A percentile compares a stretch with the other conserved stretches of the same genome.
These are phyloP conservation scores for Elsinoe fawcettii DNA, from an alignment of 2,329 filamentous ascomycete genomes.

Conservation along the genomic window DNA sequence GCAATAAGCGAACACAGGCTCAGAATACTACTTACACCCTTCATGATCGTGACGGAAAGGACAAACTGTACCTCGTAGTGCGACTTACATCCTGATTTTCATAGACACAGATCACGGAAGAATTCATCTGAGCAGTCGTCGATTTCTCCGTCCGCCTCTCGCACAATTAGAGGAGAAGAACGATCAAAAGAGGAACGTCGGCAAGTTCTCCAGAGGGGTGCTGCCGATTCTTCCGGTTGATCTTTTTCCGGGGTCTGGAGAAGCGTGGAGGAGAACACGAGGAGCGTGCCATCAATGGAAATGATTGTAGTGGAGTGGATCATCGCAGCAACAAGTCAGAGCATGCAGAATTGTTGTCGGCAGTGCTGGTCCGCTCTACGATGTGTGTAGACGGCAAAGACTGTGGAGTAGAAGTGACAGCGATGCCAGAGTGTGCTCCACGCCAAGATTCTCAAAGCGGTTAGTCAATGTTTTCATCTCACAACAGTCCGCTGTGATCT, in stretches of 20 bases:
- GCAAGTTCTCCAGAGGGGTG: not conserved
- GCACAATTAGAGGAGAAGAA: not conserved
- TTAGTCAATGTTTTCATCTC: conserved; percentile 12
- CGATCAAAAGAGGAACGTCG: not conserved
- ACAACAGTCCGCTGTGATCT: not conserved
- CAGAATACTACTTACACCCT: not conserved
- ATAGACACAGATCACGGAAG: not conserved
- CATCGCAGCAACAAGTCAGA: too few relatives aligned
- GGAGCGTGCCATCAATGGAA: too few relatives aligned
- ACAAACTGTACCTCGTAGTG: not conserved
- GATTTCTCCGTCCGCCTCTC: conserved; percentile 8
- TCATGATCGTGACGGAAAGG: not conserved
- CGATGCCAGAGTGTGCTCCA: not conserved
- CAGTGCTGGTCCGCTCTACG: too few relatives aligned
- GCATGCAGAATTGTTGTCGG: too few relatives aligned
- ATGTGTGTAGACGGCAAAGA: not conserved
- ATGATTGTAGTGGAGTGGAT: too few relatives aligned
- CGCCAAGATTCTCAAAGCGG: not conserved
- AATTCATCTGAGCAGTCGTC: not conserved
- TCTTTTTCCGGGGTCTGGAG: conserved; percentile 3
- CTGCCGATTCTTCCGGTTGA: conserved; percentile 12
- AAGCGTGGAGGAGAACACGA: not conserved
- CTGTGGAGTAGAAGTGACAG: not conserved
- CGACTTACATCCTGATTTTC: not conserved
- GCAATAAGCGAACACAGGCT: not conserved